Percentiles rank a stretch among this genome's conserved stretches.
Conservation (phyloP, 192 early-diverging fungal genomes). For the Dispira parvispora region DNA sequence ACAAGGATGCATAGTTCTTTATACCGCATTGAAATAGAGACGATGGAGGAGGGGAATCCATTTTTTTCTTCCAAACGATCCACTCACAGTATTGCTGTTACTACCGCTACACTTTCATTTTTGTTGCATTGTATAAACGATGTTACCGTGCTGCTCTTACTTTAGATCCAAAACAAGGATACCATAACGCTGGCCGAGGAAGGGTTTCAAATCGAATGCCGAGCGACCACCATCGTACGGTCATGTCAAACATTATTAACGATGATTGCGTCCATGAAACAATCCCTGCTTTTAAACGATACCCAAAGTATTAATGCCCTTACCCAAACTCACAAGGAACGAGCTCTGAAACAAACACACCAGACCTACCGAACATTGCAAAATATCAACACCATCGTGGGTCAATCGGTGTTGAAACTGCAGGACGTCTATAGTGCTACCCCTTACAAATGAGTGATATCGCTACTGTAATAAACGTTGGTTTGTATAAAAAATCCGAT, state of each 20-base stretch:
- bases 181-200: conserved; percentile 6
- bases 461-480: too few species aligned
- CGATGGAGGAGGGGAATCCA: too few species aligned
- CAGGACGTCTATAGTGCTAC: background rate
- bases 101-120: background rate
- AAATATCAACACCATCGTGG: background rate
- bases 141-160: background rate
- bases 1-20: too few species aligned
- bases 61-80: too few species aligned
- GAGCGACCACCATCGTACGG: conserved; percentile 1
- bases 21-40: too few species aligned
- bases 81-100: too few species aligned
- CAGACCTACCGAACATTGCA: background rate
- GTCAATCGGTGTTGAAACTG: background rate
- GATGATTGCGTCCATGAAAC: conserved; percentile 7
- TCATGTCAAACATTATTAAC: background rate
- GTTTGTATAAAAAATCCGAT: too few species aligned
- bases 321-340: background rate
- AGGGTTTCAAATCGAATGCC: conserved; percentile 6
- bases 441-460: too few species aligned
- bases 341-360: background rate
- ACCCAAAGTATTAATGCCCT: conserved; percentile 4
- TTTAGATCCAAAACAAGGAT: conserved; percentile 9
- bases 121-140: background rate
- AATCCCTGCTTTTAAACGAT: conserved; percentile 4